Percentiles rank a stretch among this genome's conserved stretches.
Evolutionary conservation across 2,329 filamentous ascomycete species (phyloP).

Genomic region (Chrysoporthe deuterocubensis): DNA sequence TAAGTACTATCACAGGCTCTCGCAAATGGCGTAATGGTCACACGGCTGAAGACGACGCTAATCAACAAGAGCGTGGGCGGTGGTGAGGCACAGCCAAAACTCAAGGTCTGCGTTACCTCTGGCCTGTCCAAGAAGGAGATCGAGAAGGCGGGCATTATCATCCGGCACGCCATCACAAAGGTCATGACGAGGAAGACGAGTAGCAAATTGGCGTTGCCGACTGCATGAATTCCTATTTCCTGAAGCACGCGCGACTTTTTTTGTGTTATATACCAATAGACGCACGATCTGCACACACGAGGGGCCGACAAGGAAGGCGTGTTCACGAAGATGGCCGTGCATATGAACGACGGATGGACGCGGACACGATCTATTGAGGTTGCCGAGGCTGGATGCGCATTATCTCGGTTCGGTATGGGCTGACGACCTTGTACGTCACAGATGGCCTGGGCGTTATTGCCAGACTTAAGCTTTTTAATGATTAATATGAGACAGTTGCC

Average conservation of each 20-base stretch:
- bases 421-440: constrained; percentile 10
- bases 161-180: constrained; percentile 93
- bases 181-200: constrained; percentile 72
- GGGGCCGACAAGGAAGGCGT: not conserved
- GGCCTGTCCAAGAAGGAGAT: constrained; percentile 92
- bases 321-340: not conserved
- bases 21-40: constrained; percentile 87
- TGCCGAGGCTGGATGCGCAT: not conserved
- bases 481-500: constrained; percentile 17
- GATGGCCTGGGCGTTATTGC: constrained; percentile 7
- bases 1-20: constrained; percentile 61
- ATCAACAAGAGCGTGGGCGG: constrained; percentile 63
- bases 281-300: not conserved
- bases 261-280: constrained; percentile 3
- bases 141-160: constrained; percentile 87
- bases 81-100: constrained; percentile 74
- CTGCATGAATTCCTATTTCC: constrained; percentile 7
- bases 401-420: not conserved
- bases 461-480: constrained; percentile 22
- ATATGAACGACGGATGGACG: not conserved
- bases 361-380: not conserved
- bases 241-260: not conserved
- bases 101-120: constrained; percentile 90
- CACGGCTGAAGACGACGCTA: constrained; percentile 79
- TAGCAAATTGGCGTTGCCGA: constrained; percentile 46